Base-by-base conservation (phyloP, 2,329 filamentous ascomycete genomes). In the Microascus cirrosus region DNA sequence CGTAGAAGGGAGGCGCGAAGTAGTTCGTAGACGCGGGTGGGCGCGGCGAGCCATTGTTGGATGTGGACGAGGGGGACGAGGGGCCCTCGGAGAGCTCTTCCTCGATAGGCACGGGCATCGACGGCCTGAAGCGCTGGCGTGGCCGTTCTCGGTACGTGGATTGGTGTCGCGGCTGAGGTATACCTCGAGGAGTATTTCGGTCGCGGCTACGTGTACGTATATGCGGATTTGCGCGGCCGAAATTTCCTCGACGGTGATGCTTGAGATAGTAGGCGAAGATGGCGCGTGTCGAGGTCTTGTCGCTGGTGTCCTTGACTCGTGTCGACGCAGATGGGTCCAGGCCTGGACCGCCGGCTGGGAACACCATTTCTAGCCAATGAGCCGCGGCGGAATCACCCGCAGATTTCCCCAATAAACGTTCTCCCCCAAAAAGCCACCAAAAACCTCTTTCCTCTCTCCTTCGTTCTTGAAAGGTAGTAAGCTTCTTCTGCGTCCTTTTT, bases 1-100 rank as follows among this genome's bases (percentile, higher is more conserved):
- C 95, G 77, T 99, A 99, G 77, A 97, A 97, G 18, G 94, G 94
- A 28, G 94, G 94, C 55, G 80, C 80, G 62, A 84, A 83, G 68
- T 79, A 77, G 70, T 82, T 80, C 60, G 45, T 20, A 35, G 24
- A 18, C 22, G 55, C n/a, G 50, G 55, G n/a, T n/a, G 50, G 55
- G 55, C 35, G n/a, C 22, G 55, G 34, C 34, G 55, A 28, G 36
- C 52, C 45, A 18, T 51, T 25, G 15, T 35, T 48, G 32, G 51
- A 53, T 8, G 51, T 13, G 10, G 51, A 18, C 12, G 51, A 53
- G 5, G 51, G 7, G 45, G 5, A 32, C 24, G 51, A n/a, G 51
- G 51, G 2, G 15, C 24, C 24, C 8, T 28, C 13, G 18, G 25
- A 53, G 24, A 13, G 13, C 51, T 53, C 51, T 10, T 53, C 51